Evolutionary conservation across 257 asterid genomes (phyloP).

Genomic region (Nicotiana undulata): DNA sequence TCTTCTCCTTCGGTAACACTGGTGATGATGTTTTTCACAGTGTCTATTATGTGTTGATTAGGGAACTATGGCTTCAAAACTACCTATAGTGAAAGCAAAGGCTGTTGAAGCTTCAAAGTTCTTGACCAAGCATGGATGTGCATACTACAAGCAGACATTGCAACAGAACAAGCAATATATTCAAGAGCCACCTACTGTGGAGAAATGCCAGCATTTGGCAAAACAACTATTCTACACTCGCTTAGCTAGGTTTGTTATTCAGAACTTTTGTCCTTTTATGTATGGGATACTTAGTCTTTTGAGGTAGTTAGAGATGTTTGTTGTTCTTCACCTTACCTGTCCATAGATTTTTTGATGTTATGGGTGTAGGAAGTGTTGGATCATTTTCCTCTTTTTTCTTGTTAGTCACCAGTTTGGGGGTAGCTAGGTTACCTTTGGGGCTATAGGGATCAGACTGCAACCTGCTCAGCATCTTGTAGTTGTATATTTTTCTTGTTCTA

Average conservation of each 20-base stretch:
- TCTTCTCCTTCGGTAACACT: background rate
- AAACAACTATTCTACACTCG: slow-evolving; percentile 20
- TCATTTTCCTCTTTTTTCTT: background rate
- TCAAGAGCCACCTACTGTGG: slow-evolving; percentile 25
- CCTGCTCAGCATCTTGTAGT: background rate
- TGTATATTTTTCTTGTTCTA: background rate
- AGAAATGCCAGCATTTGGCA: slow-evolving; percentile 19
- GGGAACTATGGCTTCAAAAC: slow-evolving; percentile 20
- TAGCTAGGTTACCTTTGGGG: background rate
- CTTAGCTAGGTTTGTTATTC: slow-evolving; percentile 18
- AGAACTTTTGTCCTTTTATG: background rate
- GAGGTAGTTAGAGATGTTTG: background rate
- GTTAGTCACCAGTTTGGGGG: background rate
- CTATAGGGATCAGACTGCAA: background rate
- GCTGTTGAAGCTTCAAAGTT: slow-evolving; percentile 22
- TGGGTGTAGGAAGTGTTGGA: background rate
- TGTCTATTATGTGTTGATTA: background rate
- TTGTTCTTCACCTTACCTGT: background rate
- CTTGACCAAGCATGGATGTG: slow-evolving; percentile 14
- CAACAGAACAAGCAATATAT: slow-evolving; percentile 21
- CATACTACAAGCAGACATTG: slow-evolving; percentile 20
- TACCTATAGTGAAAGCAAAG: slow-evolving; percentile 9
- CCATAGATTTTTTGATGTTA: background rate
- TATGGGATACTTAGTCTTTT: background rate
- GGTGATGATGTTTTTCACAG: background rate